phyloP scores from a whole-genome alignment of 108 stramenopile species.

The Cyclostephanos tholiformis region DNA sequence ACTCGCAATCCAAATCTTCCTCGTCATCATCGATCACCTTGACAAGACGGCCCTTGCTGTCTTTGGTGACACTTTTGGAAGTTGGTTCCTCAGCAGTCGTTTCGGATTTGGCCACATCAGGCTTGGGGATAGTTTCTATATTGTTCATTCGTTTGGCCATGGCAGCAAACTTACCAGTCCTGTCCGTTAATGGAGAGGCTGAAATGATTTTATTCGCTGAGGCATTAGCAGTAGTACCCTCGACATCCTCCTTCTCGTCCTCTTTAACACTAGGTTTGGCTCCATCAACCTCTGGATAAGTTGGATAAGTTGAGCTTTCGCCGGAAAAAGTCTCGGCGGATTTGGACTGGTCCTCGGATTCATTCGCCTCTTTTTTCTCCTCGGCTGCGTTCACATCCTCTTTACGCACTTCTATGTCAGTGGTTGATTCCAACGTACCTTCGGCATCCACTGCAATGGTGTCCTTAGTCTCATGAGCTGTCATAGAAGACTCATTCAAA shows the following conservation, averaged over 20 bases:
- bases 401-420: slow-evolving; percentile 21
- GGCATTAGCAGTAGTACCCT: slow-evolving; percentile 13
- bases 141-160: slow-evolving; percentile 78
- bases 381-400: slow-evolving; percentile 10
- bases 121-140: slow-evolving; percentile 40
- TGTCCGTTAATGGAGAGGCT: neutral
- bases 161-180: slow-evolving; percentile 82
- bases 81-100: slow-evolving; percentile 25
- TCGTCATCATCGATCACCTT: slow-evolving; percentile 88
- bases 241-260: slow-evolving; percentile 30
- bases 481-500: slow-evolving; percentile 11
- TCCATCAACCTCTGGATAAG: slow-evolving; percentile 16
- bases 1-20: slow-evolving; percentile 90
- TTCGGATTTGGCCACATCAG: slow-evolving; percentile 32
- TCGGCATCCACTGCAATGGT: slow-evolving; percentile 9
- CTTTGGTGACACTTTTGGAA: slow-evolving; percentile 55
- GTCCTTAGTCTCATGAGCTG: slow-evolving; percentile 21
- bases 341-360: slow-evolving; percentile 23
- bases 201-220: neutral
- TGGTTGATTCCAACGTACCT: slow-evolving; percentile 14
- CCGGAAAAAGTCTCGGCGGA: slow-evolving; percentile 1
- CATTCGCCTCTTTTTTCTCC: slow-evolving; percentile 5
- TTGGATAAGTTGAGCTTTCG: slow-evolving; percentile 12
- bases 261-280: slow-evolving; percentile 44
- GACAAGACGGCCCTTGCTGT: slow-evolving; percentile 81